Percentiles rank a stretch among this genome's conserved stretches.
These are phyloP conservation scores for Candida tallmaniae DNA, from an alignment of 805 yeast species.

Conservation along the genomic window DNA sequence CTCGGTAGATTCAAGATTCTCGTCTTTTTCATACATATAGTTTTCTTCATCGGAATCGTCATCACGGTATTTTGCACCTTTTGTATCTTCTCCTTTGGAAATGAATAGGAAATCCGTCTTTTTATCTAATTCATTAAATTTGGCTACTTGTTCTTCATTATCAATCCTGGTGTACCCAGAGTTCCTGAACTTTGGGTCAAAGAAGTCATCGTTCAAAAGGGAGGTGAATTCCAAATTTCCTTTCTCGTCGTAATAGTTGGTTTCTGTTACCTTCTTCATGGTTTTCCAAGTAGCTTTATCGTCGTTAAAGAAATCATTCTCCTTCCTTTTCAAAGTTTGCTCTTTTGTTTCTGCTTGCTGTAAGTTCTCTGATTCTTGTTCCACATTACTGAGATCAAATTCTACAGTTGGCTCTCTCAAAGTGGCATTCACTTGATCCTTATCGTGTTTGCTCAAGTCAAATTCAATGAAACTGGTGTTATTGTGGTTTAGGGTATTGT, in stretches of 20 bases:
- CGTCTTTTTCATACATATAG: slow-evolving; percentile 32
- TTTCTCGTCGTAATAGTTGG: slow-evolving; percentile 74
- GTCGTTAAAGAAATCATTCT: slow-evolving; percentile 31
- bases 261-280: slow-evolving; percentile 76
- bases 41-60: slow-evolving; percentile 9
- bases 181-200: slow-evolving; percentile 40
- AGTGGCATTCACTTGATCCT: slow-evolving; percentile 1
- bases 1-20: slow-evolving; percentile 44
- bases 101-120: slow-evolving; percentile 51
- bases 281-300: slow-evolving; percentile 64
- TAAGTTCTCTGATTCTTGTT: not conserved
- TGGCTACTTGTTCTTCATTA: slow-evolving; percentile 78
- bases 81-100: slow-evolving; percentile 14
- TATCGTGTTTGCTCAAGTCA: slow-evolving; percentile 9
- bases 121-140: slow-evolving; percentile 49
- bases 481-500: slow-evolving; percentile 1
- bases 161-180: slow-evolving; percentile 87
- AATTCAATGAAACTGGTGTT: slow-evolving; percentile 13
- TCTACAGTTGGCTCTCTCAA: slow-evolving; percentile 2
- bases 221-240: slow-evolving; percentile 55
- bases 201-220: slow-evolving; percentile 15
- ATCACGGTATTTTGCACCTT: slow-evolving; percentile 23
- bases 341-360: slow-evolving; percentile 1
- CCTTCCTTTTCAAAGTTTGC: slow-evolving; percentile 5
- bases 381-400: not conserved